Evolutionary conservation across 1,284 basidiomycete genomes (phyloP).

Genomic region (Inonotus obliquus): DNA sequence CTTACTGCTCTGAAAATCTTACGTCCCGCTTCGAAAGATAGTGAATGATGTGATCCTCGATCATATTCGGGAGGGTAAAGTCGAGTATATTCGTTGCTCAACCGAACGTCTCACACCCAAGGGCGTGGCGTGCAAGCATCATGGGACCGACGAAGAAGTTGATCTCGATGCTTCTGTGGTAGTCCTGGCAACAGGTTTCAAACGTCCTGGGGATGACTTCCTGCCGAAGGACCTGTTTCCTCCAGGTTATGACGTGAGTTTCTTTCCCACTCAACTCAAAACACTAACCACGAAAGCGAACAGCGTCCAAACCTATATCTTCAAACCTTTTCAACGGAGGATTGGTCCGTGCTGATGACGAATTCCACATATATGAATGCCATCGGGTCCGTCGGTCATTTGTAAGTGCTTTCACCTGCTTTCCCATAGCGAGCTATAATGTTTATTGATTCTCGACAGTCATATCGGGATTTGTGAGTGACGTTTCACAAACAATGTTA

Average conservation of each 20-base stretch:
- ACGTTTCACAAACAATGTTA: background rate
- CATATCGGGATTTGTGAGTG: slow-evolving; percentile 47
- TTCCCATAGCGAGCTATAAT: no score
- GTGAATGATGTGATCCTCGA: slow-evolving; percentile 55
- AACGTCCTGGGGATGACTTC: slow-evolving; percentile 52
- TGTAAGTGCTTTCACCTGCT: slow-evolving; percentile 29
- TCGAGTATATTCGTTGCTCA: slow-evolving; percentile 53
- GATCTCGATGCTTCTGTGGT: slow-evolving; percentile 50
- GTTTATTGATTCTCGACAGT: slow-evolving; percentile 28
- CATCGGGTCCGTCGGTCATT: slow-evolving; percentile 41
- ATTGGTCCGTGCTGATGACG: slow-evolving; percentile 54
- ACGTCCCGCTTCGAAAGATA: slow-evolving; percentile 28
- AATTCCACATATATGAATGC: slow-evolving; percentile 55
- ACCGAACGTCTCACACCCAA: slow-evolving; percentile 39
- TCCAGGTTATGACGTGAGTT: slow-evolving; percentile 42
- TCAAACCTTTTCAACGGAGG: slow-evolving; percentile 58
- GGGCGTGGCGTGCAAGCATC: slow-evolving; percentile 40
- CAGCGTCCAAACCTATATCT: slow-evolving; percentile 55
- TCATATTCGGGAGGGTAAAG: slow-evolving; percentile 45
- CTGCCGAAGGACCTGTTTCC: slow-evolving; percentile 57
- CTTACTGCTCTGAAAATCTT: background rate
- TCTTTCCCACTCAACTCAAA: background rate
- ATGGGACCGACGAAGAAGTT: slow-evolving; percentile 30
- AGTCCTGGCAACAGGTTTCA: slow-evolving; percentile 59
- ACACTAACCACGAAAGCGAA: background rate